These are phyloP conservation scores for Lachnellula willkommii DNA, from an alignment of 2,329 filamentous ascomycete genomes.

Conservation along the genomic window DNA sequence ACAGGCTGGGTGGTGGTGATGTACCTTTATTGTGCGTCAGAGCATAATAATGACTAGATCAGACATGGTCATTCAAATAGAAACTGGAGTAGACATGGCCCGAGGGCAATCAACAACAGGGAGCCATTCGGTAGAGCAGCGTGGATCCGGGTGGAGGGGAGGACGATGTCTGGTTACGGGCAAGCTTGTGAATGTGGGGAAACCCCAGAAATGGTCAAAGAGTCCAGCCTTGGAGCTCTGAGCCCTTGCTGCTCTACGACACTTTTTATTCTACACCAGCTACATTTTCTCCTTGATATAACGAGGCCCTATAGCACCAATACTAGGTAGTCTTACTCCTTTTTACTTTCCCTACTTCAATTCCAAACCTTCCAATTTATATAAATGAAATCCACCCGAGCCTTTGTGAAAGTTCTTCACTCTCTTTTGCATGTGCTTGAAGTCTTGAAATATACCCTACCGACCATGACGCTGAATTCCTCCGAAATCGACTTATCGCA, in stretches of 20 bases:
- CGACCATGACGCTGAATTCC: not conserved
- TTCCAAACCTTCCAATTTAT: too few species aligned
- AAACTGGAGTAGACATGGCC: slow-evolving; percentile 4
- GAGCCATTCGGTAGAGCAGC: slow-evolving; percentile 19
- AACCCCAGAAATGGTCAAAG: not conserved
- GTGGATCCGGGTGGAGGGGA: slow-evolving; percentile 20
- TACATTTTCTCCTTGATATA: not conserved
- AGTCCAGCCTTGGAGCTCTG: not conserved
- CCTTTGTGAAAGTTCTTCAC: too few species aligned
- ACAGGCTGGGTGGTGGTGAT: slow-evolving; percentile 4
- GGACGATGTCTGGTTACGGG: slow-evolving; percentile 3
- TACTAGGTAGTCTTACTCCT: too few species aligned
- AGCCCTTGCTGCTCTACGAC: not conserved
- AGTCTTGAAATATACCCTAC: not conserved
- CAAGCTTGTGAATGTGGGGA: slow-evolving; percentile 27
- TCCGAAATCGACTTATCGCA: not conserved
- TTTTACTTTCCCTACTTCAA: too few species aligned
- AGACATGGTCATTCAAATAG: not conserved
- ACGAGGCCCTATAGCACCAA: too few species aligned
- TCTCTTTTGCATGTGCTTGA: too few species aligned
- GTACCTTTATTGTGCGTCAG: slow-evolving; percentile 14
- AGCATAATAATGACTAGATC: slow-evolving; percentile 5
- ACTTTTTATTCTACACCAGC: not conserved
- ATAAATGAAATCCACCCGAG: too few species aligned
- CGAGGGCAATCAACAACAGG: slow-evolving; percentile 10